These are phyloP conservation scores for Ensete glaucum DNA, from an alignment of 176 grass and related monocot species.

Conservation along the genomic window DNA sequence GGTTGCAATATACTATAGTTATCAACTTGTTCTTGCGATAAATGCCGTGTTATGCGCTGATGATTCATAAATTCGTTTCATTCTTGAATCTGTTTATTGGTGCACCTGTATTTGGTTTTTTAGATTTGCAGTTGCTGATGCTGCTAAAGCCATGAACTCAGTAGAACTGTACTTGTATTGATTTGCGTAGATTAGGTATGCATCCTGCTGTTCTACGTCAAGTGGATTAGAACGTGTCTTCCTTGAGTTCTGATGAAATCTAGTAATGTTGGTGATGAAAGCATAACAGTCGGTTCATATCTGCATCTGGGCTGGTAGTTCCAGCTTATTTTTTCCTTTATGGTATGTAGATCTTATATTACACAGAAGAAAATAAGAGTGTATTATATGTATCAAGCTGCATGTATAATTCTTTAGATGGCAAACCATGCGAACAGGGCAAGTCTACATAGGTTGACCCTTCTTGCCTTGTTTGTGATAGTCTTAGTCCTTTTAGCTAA, in stretches of 20 bases:
- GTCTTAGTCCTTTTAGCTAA: neutral
- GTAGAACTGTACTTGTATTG: no score
- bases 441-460: neutral
- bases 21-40: neutral
- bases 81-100: neutral
- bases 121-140: neutral
- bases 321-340: neutral
- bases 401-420: no score
- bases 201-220: no score
- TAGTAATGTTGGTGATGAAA: no score
- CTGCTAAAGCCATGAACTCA: neutral
- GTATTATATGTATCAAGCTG: no score
- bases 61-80: neutral
- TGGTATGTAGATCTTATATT: neutral
- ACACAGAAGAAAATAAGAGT: neutral
- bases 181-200: no score
- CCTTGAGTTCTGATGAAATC: neutral
- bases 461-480: neutral
- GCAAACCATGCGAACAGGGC: no score
- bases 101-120: neutral
- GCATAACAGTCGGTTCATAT: neutral
- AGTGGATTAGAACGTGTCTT: no score
- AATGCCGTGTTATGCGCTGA: neutral
- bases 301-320: neutral
- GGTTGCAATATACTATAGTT: neutral